Evolutionary conservation across 2,329 filamentous ascomycete genomes (phyloP).

Genomic region (Ascochyta lentis): DNA sequence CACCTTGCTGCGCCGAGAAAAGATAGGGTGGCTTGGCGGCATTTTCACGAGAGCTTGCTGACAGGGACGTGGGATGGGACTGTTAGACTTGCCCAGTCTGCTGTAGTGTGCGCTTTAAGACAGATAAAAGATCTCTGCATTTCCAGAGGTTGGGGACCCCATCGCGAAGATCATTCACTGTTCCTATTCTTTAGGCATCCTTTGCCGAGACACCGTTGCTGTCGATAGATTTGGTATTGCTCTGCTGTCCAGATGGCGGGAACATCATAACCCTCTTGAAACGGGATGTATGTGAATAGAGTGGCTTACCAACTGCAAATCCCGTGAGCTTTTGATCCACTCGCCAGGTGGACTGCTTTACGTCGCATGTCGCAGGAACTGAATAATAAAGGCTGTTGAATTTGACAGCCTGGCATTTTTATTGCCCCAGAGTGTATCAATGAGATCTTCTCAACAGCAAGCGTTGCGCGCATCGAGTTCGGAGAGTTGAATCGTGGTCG

Average conservation of each 20-base stretch:
- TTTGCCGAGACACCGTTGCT: neutral
- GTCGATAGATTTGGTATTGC: neutral
- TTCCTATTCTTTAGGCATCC: neutral
- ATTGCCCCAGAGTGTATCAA: neutral
- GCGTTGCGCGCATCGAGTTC: conserved; percentile 1
- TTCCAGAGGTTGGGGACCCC: neutral
- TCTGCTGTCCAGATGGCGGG: neutral
- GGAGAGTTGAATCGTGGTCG: conserved; percentile 2
- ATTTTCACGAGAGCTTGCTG: neutral
- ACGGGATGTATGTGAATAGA: neutral
- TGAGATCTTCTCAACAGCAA: neutral
- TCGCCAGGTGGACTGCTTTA: neutral
- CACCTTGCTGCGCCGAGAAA: neutral
- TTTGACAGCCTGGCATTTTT: neutral
- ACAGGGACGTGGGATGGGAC: conserved; percentile 8
- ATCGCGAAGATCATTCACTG: neutral
- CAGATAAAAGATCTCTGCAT: neutral
- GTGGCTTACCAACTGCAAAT: neutral
- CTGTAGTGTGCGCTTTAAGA: neutral
- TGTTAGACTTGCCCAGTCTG: neutral
- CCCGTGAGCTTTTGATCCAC: neutral
- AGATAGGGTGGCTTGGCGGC: neutral
- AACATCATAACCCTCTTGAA: neutral
- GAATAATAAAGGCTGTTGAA: neutral
- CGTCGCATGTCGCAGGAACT: neutral